These are phyloP conservation scores for Entomortierella parvispora DNA, from an alignment of 192 early-diverging fungal species.

Conservation along the genomic window DNA sequence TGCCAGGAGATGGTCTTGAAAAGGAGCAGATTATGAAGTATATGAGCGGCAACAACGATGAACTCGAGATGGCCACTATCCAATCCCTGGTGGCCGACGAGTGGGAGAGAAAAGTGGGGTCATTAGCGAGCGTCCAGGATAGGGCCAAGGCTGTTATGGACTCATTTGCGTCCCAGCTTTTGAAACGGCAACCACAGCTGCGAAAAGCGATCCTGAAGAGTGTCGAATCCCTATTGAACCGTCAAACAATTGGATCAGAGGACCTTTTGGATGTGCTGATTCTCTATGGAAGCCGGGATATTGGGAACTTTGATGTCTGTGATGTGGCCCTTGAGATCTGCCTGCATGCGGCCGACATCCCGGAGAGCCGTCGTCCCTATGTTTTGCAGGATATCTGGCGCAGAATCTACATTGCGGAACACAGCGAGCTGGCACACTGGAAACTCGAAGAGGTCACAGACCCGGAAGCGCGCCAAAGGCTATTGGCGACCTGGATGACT, in stretches of 20 bases:
- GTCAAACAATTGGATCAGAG: conserved; percentile 23
- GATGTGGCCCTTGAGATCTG: conserved; percentile 35
- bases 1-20: not conserved
- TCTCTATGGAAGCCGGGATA: conserved; percentile 18
- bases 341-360: conserved; percentile 35
- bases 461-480: conserved; percentile 21
- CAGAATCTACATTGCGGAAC: conserved; percentile 24
- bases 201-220: conserved; percentile 16
- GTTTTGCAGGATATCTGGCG: conserved; percentile 47
- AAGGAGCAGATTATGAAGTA: conserved; percentile 24
- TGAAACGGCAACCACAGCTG: conserved; percentile 16
- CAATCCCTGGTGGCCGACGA: conserved; percentile 27
- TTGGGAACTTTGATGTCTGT: conserved; percentile 18
- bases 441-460: conserved; percentile 22
- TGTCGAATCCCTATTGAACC: conserved; percentile 13
- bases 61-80: conserved; percentile 32
- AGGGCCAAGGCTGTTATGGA: conserved; percentile 20
- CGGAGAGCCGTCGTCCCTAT: conserved; percentile 37
- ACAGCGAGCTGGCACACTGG: conserved; percentile 18
- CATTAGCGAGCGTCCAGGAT: conserved; percentile 9
- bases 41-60: conserved; percentile 19
- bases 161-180: conserved; percentile 11
- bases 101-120: conserved; percentile 12
- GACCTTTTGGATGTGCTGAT: conserved; percentile 41
- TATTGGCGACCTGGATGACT: conserved; percentile 30